Evolutionary conservation across 140 eudicot genomes (phyloP).

Genomic region (Cichorium intybus): DNA sequence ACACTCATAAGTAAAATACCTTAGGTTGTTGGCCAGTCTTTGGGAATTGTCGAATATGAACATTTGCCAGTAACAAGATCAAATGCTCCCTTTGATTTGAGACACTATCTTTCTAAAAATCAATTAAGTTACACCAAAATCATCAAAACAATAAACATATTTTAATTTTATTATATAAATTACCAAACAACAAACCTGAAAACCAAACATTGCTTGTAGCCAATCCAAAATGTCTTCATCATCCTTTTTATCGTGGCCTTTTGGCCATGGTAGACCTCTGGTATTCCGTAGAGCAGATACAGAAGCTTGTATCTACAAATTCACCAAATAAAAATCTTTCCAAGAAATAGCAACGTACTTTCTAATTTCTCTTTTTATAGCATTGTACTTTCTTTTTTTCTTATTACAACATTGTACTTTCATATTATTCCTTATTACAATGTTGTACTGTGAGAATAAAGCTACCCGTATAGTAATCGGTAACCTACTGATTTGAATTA

Average conservation of each 20-base stretch:
- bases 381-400: neutral
- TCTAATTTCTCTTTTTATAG: too few species aligned
- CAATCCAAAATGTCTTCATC: slow-evolving; percentile 91
- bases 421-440: too few species aligned
- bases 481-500: neutral
- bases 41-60: slow-evolving; percentile 76
- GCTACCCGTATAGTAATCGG: too few species aligned
- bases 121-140: neutral
- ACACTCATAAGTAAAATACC: slow-evolving; percentile 33
- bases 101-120: slow-evolving; percentile 79
- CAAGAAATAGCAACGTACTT: neutral
- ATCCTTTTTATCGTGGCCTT: slow-evolving; percentile 54
- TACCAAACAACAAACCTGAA: slow-evolving; percentile 57
- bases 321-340: slow-evolving; percentile 6
- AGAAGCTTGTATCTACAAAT: slow-evolving; percentile 76
- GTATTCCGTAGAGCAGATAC: slow-evolving; percentile 80
- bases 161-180: slow-evolving; percentile 1
- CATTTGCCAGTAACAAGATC: slow-evolving; percentile 79
- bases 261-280: slow-evolving; percentile 94
- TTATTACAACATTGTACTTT: neutral
- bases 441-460: too few species aligned
- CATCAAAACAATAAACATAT: neutral
- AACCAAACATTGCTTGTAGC: slow-evolving; percentile 93
- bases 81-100: slow-evolving; percentile 94
- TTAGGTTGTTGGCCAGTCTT: slow-evolving; percentile 70